phyloP scores from a whole-genome alignment of 148 eudicot species.

The Bassia scoparia region DNA sequence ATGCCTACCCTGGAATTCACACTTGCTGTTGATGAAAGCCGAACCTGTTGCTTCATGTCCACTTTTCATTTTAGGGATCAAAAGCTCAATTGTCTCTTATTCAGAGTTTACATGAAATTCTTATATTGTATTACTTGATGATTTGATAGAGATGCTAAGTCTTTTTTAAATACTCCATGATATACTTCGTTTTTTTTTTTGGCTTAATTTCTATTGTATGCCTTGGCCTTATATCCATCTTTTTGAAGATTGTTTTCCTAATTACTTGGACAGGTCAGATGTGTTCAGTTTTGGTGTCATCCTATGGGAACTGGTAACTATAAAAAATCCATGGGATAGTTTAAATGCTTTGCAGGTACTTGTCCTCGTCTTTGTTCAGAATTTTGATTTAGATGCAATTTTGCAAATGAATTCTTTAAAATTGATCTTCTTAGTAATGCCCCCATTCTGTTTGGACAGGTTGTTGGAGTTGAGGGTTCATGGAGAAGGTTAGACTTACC shows the following conservation, averaged over 20 bases:
- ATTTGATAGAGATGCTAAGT: neutral
- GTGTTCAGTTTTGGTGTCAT: conserved; percentile 85
- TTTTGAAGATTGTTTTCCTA: conserved; percentile 6
- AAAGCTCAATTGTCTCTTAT: neutral
- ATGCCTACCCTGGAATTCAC: too few relatives aligned
- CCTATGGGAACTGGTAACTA: conserved; percentile 80
- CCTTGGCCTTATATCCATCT: neutral
- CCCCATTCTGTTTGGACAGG: conserved; percentile 34
- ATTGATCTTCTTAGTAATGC: neutral
- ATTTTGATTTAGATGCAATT: neutral
- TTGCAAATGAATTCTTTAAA: too few relatives aligned
- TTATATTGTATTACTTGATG: neutral
- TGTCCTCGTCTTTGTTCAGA: conserved; percentile 5
- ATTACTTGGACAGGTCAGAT: conserved; percentile 59
- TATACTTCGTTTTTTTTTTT: neutral
- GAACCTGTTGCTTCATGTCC: neutral
- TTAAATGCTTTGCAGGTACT: conserved; percentile 73
- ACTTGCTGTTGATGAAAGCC: neutral
- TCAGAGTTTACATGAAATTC: neutral
- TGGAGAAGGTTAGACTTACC: conserved; percentile 76
- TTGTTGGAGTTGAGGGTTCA: conserved; percentile 83
- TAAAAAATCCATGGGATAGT: conserved; percentile 62
- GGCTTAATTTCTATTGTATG: neutral
- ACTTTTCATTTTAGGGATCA: neutral
- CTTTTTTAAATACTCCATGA: too few relatives aligned